Base-by-base conservation (phyloP, 148 eudicot species). In the Hydrangea macrophylla region DNA sequence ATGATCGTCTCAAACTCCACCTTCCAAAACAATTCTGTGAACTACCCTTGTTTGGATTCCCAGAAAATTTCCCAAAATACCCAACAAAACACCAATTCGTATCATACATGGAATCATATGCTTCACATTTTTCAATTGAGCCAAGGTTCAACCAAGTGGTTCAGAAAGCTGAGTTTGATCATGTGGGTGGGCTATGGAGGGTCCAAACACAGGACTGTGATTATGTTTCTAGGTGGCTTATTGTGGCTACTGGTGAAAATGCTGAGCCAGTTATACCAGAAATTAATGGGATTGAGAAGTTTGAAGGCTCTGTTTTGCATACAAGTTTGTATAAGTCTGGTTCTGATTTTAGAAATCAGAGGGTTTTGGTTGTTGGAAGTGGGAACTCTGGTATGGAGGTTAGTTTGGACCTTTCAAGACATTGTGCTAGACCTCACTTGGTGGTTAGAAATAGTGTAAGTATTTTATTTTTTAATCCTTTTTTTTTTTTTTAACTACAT, bases 311-410 rank as follows among this genome's bases (percentile, higher is more conserved):
- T 27, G 65, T 85, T 23, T 9, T 85, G 33, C 96, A 90, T 61
- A 85, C 96, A 0, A 81, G 88, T 73, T 65, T 54, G 67, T 89
- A 86, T 64, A 89, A 78, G 54, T 75, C 80, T 65, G 96, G 96
- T 37, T 30, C 1, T 25, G 76, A 69, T 18, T 89, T 82, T 69
- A 12, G 24, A 11, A 65, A 73, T 17, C 76, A 84, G 31, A 86
- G 65, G 59, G 92, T 89, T 72, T 70, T 89, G 58, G 92, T 89
- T 32, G 76, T 89, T 64, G 96, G 96, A 0, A 86, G 96, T 80
- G 92, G 96, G 5, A 89, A 89, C 83, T 89, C 95, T 18, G 95
- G 95, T 0, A 89, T 89, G 95, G 95, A 89, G 71, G 87, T 89
- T 45, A 72, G 91, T 56, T 74, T 82, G 53, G 95, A 89, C 61